phyloP scores from a whole-genome alignment of 805 yeast species.

The Candida krabiensis region DNA sequence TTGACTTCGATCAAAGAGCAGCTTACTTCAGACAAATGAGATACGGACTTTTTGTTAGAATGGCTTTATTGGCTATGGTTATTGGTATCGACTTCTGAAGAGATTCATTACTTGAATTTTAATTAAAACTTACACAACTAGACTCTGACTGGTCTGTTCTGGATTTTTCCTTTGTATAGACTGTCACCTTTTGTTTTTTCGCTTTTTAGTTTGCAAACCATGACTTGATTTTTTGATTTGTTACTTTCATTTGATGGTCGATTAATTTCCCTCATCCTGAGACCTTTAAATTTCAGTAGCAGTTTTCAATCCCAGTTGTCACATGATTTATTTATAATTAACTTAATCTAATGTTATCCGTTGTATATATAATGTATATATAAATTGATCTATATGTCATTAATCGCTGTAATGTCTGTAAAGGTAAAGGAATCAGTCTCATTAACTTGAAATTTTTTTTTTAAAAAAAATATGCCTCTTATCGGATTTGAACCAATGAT shows the following conservation, averaged over 20 bases:
- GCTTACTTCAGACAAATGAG: slow-evolving; percentile 99
- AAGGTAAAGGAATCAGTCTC: no score
- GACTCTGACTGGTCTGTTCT: no score
- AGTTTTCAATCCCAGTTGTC: no score
- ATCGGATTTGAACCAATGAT: slow-evolving; percentile 46
- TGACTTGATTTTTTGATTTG: not conserved
- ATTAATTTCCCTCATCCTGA: not conserved
- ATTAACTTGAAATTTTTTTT: no score
- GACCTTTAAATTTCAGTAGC: not conserved
- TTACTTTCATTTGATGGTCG: not conserved
- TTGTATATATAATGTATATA: no score
- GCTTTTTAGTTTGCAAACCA: not conserved
- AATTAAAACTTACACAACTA: no score
- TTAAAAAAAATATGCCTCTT: slow-evolving; percentile 40
- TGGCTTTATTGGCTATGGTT: slow-evolving; percentile 98
- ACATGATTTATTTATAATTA: slow-evolving; percentile 1
- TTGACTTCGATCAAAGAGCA: slow-evolving; percentile 98
- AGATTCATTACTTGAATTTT: no score
- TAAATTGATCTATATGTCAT: no score
- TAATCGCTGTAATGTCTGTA: no score
- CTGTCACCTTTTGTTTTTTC: no score
- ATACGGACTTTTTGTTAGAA: slow-evolving; percentile 95
- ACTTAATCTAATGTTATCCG: no score
- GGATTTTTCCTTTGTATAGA: no score
- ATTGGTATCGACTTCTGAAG: slow-evolving; percentile 82